These are phyloP conservation scores for Sporothrix globosa DNA, from an alignment of 2,329 filamentous ascomycete species.

Conservation along the genomic window DNA sequence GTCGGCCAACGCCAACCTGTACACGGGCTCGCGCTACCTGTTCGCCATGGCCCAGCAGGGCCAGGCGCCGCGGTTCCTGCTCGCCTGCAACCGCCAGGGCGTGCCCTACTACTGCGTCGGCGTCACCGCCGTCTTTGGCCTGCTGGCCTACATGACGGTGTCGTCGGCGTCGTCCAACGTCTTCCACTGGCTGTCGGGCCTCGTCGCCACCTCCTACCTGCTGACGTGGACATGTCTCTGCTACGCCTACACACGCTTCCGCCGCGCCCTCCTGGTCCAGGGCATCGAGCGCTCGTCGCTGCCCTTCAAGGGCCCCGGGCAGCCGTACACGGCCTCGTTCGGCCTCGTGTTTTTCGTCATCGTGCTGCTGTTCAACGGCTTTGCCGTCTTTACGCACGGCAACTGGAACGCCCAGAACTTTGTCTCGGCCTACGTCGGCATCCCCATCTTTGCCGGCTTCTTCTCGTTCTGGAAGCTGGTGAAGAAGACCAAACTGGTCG, in stretches of 20 bases:
- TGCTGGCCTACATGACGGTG: slow-evolving; percentile 70
- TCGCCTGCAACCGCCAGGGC: slow-evolving; percentile 55
- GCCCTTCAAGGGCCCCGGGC: slow-evolving; percentile 65
- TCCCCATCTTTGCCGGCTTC: slow-evolving; percentile 1
- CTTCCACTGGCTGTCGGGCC: slow-evolving; percentile 35
- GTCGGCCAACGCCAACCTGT: slow-evolving; percentile 67
- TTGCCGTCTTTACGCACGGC: slow-evolving; percentile 68
- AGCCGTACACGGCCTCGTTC: slow-evolving; percentile 70
- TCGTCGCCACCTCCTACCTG: slow-evolving; percentile 67
- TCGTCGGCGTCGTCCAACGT: slow-evolving; percentile 37
- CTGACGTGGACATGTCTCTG: slow-evolving; percentile 69
- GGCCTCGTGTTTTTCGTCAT: slow-evolving; percentile 62
- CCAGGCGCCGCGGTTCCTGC: slow-evolving; percentile 60
- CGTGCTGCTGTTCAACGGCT: slow-evolving; percentile 72
- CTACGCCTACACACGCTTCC: slow-evolving; percentile 69
- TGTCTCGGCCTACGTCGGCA: slow-evolving; percentile 47
- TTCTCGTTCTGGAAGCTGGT: background rate
- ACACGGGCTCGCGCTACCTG: slow-evolving; percentile 61
- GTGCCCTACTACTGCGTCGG: slow-evolving; percentile 61
- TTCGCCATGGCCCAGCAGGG: slow-evolving; percentile 62
- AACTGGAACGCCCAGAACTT: slow-evolving; percentile 41
- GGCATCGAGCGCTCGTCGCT: slow-evolving; percentile 65
- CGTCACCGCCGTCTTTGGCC: slow-evolving; percentile 60
- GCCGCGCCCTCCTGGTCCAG: slow-evolving; percentile 65
- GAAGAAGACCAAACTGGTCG: slow-evolving; percentile 12